Conservation (phyloP, 768 basidiomycete species). For the Xanthoconium purpureum region DNA sequence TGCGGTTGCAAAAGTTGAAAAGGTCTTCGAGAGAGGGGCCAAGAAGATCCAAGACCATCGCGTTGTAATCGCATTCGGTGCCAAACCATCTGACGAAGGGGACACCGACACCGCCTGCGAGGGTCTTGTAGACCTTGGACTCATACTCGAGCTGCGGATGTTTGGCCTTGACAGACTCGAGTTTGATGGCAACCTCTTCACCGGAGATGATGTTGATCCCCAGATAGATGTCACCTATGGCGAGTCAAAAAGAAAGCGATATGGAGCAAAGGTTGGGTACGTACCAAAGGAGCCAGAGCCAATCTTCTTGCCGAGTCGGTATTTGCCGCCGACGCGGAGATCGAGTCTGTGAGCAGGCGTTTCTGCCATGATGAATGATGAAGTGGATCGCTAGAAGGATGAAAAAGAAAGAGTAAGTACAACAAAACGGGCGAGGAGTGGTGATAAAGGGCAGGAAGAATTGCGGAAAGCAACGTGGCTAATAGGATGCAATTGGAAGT, state of each 20-base stretch:
- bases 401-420: slow-evolving; percentile 14
- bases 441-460: slow-evolving; percentile 27
- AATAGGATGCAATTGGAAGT: slow-evolving; percentile 34
- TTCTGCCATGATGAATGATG: slow-evolving; percentile 63
- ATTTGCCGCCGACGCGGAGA: slow-evolving; percentile 90
- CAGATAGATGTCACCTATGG: slow-evolving; percentile 93
- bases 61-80: slow-evolving; percentile 98
- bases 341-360: slow-evolving; percentile 69
- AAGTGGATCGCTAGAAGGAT: slow-evolving; percentile 8
- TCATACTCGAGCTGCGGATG: slow-evolving; percentile 99
- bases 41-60: slow-evolving; percentile 97
- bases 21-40: slow-evolving; percentile 89
- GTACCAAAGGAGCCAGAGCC: slow-evolving; percentile 96
- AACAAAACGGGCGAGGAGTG: slow-evolving; percentile 8
- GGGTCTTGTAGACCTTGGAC: slow-evolving; percentile 92
- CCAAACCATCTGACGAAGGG: slow-evolving; percentile 97
- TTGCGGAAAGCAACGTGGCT: slow-evolving; percentile 31
- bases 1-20: slow-evolving; percentile 96
- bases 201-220: slow-evolving; percentile 99
- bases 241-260: slow-evolving; percentile 6
- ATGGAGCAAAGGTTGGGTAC: slow-evolving; percentile 28
- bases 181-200: slow-evolving; percentile 99
- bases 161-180: slow-evolving; percentile 99
- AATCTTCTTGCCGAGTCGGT: slow-evolving; percentile 98
- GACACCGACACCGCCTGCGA: slow-evolving; percentile 97